Conservation (phyloP, 1,284 basidiomycete genomes). For the Erythrobasidium hasegawianum region DNA sequence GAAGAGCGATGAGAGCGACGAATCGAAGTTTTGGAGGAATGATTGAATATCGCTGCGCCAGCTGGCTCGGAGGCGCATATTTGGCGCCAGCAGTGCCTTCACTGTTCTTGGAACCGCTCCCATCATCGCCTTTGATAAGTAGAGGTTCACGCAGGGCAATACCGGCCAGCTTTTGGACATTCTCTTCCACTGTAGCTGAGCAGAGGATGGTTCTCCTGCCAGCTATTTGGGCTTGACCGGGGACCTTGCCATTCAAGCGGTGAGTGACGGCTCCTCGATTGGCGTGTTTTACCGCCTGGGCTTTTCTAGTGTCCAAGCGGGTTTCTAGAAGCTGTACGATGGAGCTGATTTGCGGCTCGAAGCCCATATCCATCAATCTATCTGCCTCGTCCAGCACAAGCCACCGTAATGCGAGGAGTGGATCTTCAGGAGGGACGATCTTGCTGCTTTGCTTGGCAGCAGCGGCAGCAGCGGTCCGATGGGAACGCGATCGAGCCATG, state of each 20-base stretch:
- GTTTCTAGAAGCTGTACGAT: constrained; percentile 84
- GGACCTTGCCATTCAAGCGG: constrained; percentile 46
- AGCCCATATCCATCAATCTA: constrained; percentile 65
- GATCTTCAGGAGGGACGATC: constrained; percentile 15
- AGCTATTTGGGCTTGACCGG: constrained; percentile 1
- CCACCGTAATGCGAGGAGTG: constrained; percentile 60
- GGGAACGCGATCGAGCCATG: constrained; percentile 18
- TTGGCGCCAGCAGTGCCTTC: neutral
- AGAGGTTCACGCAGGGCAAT: constrained; percentile 61
- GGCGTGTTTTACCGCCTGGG: constrained; percentile 33
- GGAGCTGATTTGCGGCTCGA: constrained; percentile 57
- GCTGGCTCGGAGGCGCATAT: constrained; percentile 76
- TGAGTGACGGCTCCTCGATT: constrained; percentile 58
- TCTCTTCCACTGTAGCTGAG: constrained; percentile 92
- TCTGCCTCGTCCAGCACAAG: constrained; percentile 97
- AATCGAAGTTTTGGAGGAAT: constrained; percentile 88
- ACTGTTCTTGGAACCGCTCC: neutral
- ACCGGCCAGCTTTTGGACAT: constrained; percentile 88
- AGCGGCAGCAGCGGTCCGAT: constrained; percentile 23
- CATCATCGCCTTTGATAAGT: constrained; percentile 60
- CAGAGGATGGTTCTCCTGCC: constrained; percentile 73
- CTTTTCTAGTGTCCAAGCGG: constrained; percentile 48
- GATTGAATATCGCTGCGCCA: constrained; percentile 89
- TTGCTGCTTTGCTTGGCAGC: constrained; percentile 9
- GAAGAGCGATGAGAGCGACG: constrained; percentile 80